Conservation (phyloP, 2,329 filamentous ascomycete genomes). For the Exophiala alcalophila region DNA sequence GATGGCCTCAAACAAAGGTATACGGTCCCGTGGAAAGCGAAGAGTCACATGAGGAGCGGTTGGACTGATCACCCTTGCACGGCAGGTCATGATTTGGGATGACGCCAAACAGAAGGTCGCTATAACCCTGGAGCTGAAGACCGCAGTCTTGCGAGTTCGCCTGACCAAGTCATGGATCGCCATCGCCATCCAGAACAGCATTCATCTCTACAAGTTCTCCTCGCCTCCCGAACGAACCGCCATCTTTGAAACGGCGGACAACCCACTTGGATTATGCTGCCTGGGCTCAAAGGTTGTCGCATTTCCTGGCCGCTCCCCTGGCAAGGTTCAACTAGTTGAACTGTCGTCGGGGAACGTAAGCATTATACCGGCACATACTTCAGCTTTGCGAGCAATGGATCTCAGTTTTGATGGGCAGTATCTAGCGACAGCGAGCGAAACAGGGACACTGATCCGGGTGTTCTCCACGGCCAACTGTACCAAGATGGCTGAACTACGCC, state of each 20-base stretch:
- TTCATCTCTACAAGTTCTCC: slow-evolving; percentile 76
- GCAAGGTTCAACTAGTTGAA: slow-evolving; percentile 86
- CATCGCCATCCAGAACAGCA: slow-evolving; percentile 75
- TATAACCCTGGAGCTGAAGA: slow-evolving; percentile 74
- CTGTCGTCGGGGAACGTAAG: slow-evolving; percentile 75
- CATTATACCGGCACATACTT: slow-evolving; percentile 88
- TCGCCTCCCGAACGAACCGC: slow-evolving; percentile 68
- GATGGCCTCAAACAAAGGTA: slow-evolving; percentile 83
- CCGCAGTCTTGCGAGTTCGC: slow-evolving; percentile 74
- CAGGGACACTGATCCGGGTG: slow-evolving; percentile 82
- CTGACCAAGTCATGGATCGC: slow-evolving; percentile 73
- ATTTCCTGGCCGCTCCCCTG: slow-evolving; percentile 81
- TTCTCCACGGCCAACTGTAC: slow-evolving; percentile 79
- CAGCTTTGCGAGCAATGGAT: slow-evolving; percentile 71
- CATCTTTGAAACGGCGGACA: slow-evolving; percentile 81
- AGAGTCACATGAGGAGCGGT: not conserved
- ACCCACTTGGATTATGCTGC: slow-evolving; percentile 75
- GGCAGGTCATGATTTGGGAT: slow-evolving; percentile 82
- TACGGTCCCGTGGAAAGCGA: slow-evolving; percentile 11
- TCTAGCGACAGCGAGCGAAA: slow-evolving; percentile 86
- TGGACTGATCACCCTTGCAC: slow-evolving; percentile 8
- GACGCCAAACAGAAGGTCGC: slow-evolving; percentile 72
- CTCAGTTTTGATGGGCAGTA: slow-evolving; percentile 77
- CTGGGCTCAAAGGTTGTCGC: slow-evolving; percentile 70
- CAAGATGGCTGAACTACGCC: slow-evolving; percentile 76